These are phyloP conservation scores for Avicennia marina DNA, from an alignment of 257 asterid species.

Conservation along the genomic window DNA sequence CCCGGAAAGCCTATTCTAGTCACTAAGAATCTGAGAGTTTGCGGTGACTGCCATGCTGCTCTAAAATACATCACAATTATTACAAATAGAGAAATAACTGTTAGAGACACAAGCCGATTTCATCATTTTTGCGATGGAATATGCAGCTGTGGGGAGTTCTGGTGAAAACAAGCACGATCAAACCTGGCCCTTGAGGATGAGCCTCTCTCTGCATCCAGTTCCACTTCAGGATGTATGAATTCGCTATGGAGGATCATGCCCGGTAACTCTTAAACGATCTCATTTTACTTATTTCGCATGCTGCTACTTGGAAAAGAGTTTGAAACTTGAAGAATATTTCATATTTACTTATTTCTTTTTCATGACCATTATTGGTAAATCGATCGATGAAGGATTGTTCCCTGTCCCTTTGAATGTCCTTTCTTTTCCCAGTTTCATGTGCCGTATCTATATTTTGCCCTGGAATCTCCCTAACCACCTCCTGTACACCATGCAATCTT, in stretches of 20 bases:
- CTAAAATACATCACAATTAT: slow-evolving; percentile 49
- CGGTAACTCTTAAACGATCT: slow-evolving; percentile 8
- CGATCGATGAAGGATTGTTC: too few species aligned
- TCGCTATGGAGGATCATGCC: background rate
- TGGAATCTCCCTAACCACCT: too few species aligned
- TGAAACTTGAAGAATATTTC: too few species aligned
- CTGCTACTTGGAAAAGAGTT: too few species aligned
- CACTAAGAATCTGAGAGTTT: slow-evolving; percentile 76
- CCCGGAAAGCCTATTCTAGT: slow-evolving; percentile 43
- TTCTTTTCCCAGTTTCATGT: too few species aligned
- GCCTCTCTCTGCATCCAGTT: background rate
- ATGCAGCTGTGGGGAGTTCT: slow-evolving; percentile 78
- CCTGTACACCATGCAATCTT: too few species aligned
- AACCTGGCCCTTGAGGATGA: background rate
- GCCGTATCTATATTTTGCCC: too few species aligned
- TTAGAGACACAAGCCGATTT: slow-evolving; percentile 71
- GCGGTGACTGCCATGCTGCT: slow-evolving; percentile 75
- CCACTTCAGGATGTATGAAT: too few species aligned
- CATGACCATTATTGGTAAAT: too few species aligned
- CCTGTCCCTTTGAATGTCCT: too few species aligned
- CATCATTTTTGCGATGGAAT: slow-evolving; percentile 71
- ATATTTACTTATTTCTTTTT: too few species aligned
- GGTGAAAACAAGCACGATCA: slow-evolving; percentile 35
- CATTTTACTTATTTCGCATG: too few species aligned
- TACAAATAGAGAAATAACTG: slow-evolving; percentile 51